Conservation (phyloP, 169 alveolate species). For the Plasmodium knowlesi region DNA sequence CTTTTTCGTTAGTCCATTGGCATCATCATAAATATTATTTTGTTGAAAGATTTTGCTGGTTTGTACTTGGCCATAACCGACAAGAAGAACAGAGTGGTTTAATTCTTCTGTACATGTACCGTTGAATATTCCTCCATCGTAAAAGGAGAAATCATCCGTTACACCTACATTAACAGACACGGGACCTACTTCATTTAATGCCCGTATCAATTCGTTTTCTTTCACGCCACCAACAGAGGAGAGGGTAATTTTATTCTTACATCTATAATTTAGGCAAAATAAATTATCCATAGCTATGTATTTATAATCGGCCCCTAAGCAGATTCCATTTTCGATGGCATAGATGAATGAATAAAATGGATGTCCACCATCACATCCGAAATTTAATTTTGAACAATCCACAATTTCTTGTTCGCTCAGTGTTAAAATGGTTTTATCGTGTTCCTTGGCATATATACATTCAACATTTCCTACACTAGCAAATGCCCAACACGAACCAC, state of each 20-base stretch:
- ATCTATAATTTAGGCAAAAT: conserved; percentile 74
- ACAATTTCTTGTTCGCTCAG: conserved; percentile 92
- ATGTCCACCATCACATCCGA: conserved; percentile 92
- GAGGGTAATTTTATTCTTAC: conserved; percentile 50
- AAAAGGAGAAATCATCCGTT: conserved; percentile 86
- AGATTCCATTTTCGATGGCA: conserved; percentile 84
- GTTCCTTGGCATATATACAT: conserved; percentile 76
- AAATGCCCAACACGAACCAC: conserved; percentile 92
- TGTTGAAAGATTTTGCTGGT: conserved; percentile 21
- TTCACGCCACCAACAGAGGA: conserved; percentile 64
- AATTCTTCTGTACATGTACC: conserved; percentile 80
- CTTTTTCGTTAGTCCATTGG: not conserved
- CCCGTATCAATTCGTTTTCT: conserved; percentile 74
- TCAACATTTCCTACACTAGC: conserved; percentile 86
- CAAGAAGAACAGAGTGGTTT: conserved; percentile 89
- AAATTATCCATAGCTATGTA: conserved; percentile 77
- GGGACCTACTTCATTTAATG: conserved; percentile 84
- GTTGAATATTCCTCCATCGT: conserved; percentile 85
- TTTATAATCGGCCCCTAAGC: conserved; percentile 81
- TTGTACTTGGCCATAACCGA: conserved; percentile 86
- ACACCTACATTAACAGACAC: conserved; percentile 94
- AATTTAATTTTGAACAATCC: conserved; percentile 83
- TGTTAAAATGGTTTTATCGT: conserved; percentile 21
- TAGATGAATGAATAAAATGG: conserved; percentile 87
- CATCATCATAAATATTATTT: conserved; percentile 15